Evolutionary conservation across 805 yeast species (phyloP), one percentile per base, ranked within the genome.

Genomic region (Candida nemodendra): DNA sequence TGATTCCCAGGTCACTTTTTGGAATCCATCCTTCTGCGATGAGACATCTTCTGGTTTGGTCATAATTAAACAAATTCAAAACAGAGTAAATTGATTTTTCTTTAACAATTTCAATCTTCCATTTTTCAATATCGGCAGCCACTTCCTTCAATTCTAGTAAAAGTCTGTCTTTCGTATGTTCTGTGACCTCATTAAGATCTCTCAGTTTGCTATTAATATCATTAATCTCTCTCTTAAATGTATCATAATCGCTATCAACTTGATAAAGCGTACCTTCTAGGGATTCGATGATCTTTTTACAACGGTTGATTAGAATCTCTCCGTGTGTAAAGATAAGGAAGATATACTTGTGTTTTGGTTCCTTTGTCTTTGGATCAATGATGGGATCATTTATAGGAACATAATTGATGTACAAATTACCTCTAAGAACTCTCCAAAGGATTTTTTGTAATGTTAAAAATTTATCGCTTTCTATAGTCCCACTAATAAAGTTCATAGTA

Each of bases 21-120:
- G 99, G 98, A 15, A 87, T 69, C 99, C 99, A 93, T 22, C 98
- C 99, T 68, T 95, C 98, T 15, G 95, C 95, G 32, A 91, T 77
- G 44, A 93, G 69, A 25, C 95, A 85, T 60, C 84, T 79, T 65
- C 96, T 79, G n/a, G 82, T 68, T 47, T 78, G 86, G 56, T 85
- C 95, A 61, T 81, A 84, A 56, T 85, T 87, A 61, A 88, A 79
- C 53, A 76, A 70, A 63, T 88, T 88, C 69, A 93, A 70, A 0
- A 88, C 75, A 23, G 81, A 72, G 62, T 83, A 89, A 12, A 90
- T 81, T 11, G 88, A 82, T 58, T 86, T 86, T 62, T 93, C 99
- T 59, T 88, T 78, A 40, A 78, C 79, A 21, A 81, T 65, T 16
- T 72, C 67, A 5, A 75, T 71, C 64, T 76, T 74, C 96, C 96